A percentile compares a stretch with the other conserved stretches of the same genome.
phyloP scores from a whole-genome alignment of 1,284 basidiomycete species.

The Cutaneotrichosporon dermatis region DNA sequence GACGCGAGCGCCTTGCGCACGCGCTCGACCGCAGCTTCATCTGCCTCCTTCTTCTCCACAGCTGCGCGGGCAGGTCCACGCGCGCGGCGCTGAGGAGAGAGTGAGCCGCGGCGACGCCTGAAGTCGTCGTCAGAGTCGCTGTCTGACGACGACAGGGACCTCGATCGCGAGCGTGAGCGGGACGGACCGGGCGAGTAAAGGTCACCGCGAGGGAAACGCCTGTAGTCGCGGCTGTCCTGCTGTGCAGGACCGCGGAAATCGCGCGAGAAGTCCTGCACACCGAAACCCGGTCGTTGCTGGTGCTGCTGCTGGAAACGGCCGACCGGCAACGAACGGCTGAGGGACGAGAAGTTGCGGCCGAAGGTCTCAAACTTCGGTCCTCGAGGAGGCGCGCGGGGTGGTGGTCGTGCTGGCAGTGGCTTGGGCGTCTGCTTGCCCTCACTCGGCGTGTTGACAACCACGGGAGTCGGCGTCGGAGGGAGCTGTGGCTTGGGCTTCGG shows the following conservation, averaged over 20 bases:
- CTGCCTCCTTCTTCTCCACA: slow-evolving; percentile 23
- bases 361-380: slow-evolving; percentile 14
- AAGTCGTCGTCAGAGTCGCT: slow-evolving; percentile 34
- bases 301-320: slow-evolving; percentile 5
- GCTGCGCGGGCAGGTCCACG: slow-evolving; percentile 12
- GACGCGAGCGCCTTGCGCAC: slow-evolving; percentile 29
- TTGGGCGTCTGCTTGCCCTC: slow-evolving; percentile 13
- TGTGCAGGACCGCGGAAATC: slow-evolving; percentile 8
- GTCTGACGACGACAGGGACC: slow-evolving; percentile 15
- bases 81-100: slow-evolving; percentile 10
- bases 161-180: slow-evolving; percentile 23
- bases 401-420: slow-evolving; percentile 3
- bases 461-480: not conserved
- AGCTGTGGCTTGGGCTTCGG: slow-evolving; percentile 30
- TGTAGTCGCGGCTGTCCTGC: not conserved
- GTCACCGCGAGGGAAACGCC: slow-evolving; percentile 6
- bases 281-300: not conserved
- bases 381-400: slow-evolving; percentile 12
- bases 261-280: slow-evolving; percentile 19
- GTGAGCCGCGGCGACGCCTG: slow-evolving; percentile 13
- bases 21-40: slow-evolving; percentile 28
- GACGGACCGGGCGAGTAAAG: slow-evolving; percentile 16
- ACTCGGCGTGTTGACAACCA: not conserved
- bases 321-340: slow-evolving; percentile 23
- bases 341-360: slow-evolving; percentile 20